phyloP scores from a whole-genome alignment of 495 filamentous ascomycete species.

The Friedmanniomyces simplex region DNA sequence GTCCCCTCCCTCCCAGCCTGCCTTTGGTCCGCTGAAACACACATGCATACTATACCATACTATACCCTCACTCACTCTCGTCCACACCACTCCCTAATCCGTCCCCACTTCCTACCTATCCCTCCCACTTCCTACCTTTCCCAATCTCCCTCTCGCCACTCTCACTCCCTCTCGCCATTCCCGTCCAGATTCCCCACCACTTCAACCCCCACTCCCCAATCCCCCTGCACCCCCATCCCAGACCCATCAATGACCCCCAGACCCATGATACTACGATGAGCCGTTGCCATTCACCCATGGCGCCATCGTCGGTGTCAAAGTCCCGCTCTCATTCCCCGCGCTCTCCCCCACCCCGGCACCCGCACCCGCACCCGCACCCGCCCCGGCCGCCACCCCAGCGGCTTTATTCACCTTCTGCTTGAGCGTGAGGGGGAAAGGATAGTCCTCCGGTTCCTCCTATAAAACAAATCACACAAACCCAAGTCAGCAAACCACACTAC shows the following conservation, averaged over 20 bases:
- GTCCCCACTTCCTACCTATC: too few species aligned
- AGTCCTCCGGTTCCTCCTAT: constrained; percentile 91
- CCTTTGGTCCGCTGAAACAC: neutral
- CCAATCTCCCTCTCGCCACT: too few species aligned
- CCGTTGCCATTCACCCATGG: neutral
- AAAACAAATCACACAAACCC: neutral
- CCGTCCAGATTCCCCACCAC: too few species aligned
- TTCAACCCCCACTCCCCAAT: neutral
- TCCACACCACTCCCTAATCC: neutral
- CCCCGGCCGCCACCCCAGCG: neutral
- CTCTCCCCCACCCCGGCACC: too few species aligned
- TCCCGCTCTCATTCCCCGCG: neutral
- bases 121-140: too few species aligned
- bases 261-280: neutral
- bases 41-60: neutral
- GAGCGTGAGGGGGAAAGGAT: constrained; percentile 82
- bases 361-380: neutral
- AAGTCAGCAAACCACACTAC: neutral
- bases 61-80: neutral
- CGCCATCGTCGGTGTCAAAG: neutral
- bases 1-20: too few species aligned
- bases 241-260: neutral
- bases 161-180: too few species aligned
- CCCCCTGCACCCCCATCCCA: too few species aligned
- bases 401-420: constrained; percentile 28